Base-by-base conservation (phyloP, 1,139 yeast genomes). In the Lodderomyces pseudojiufengensis region DNA sequence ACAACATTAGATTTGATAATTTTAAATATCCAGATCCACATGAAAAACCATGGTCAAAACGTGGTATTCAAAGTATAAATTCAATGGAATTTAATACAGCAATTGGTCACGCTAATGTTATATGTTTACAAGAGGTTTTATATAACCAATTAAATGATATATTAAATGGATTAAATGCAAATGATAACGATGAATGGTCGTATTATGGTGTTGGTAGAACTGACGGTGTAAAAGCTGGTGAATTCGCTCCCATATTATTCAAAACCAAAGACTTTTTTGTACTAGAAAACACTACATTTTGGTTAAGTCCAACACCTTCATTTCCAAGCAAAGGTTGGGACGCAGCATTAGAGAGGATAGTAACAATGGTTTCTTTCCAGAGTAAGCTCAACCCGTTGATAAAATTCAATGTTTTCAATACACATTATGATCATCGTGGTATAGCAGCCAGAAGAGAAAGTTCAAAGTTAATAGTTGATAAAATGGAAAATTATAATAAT, bases 361-460 rank as follows among this genome's bases (percentile, higher is more conserved):
- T 67, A 12, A 70, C 78, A 4, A 62, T 64, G 62, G 70, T 61
- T 10, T 53, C 63, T 1, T 52, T 55, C 20, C 54, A 56, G 24
- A 50, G 52, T 21, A 44, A 37, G 23, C 22, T 27, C 3, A 50
- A 53, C 32, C 63, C 64, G 1, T 37, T 49, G 18, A 47, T 57
- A 11, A 50, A 47, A 23, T 43, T 61, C 23, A 75, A 75, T 42
- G 65, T 75, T 16, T 73, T 72, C 55, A 74, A 74, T 50, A 78
- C 84, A 9, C 84, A 78, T 52, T 66, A 76, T 49, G 84, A 78
- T 48, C 80, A 77, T 44, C 52, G 57, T 29, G 84, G 84, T 1
- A 57, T 46, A 2, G 44, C 43, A 5, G 79, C 83, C 1, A 54
- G 82, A 29, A 51, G 59, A 27, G 63, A 72, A 44, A 65, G 76